phyloP scores from a whole-genome alignment of 257 asterid genomes.

The Penstemon eatonii region DNA sequence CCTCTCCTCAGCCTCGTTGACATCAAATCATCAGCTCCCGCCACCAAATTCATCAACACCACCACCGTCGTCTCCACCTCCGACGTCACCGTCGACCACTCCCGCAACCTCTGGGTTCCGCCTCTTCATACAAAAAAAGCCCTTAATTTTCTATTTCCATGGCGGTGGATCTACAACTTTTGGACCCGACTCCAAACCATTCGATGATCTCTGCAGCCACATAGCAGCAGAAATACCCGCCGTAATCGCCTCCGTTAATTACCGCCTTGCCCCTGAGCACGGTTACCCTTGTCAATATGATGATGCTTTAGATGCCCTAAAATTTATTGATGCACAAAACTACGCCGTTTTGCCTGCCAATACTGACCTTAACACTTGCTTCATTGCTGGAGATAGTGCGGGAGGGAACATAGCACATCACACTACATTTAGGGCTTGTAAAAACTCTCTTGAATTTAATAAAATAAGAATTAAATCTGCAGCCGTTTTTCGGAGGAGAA shows the following conservation, averaged over 20 bases:
- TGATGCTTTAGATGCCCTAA: slow-evolving; percentile 28
- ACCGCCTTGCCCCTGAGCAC: slow-evolving; percentile 32
- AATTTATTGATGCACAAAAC: slow-evolving; percentile 22
- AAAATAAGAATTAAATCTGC: slow-evolving; percentile 16
- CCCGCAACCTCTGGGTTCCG: slow-evolving; percentile 31
- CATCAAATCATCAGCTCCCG: slow-evolving; percentile 18
- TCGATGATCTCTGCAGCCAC: slow-evolving; percentile 11
- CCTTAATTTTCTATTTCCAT: slow-evolving; percentile 27
- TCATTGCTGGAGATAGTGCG: slow-evolving; percentile 30
- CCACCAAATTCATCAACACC: slow-evolving; percentile 21
- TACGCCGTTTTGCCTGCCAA: slow-evolving; percentile 28
- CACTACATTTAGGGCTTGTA: slow-evolving; percentile 10
- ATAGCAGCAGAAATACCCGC: slow-evolving; percentile 11
- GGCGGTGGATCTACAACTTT: slow-evolving; percentile 28
- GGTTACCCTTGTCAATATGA: slow-evolving; percentile 29
- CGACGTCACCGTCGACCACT: slow-evolving; percentile 22
- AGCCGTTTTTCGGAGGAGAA: slow-evolving; percentile 39
- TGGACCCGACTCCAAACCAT: slow-evolving; percentile 15
- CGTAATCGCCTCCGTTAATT: slow-evolving; percentile 24
- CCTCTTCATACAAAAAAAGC: slow-evolving; percentile 20
- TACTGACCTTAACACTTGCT: slow-evolving; percentile 9
- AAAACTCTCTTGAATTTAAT: slow-evolving; percentile 2
- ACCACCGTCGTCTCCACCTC: not conserved
- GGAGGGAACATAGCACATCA: slow-evolving; percentile 41
- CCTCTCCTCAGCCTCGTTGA: slow-evolving; percentile 26